Percentiles rank a stretch among this genome's conserved stretches.
Evolutionary conservation across 371 early-diverging fungal species (phyloP).

Genomic region (Rhizopus microsporus): DNA sequence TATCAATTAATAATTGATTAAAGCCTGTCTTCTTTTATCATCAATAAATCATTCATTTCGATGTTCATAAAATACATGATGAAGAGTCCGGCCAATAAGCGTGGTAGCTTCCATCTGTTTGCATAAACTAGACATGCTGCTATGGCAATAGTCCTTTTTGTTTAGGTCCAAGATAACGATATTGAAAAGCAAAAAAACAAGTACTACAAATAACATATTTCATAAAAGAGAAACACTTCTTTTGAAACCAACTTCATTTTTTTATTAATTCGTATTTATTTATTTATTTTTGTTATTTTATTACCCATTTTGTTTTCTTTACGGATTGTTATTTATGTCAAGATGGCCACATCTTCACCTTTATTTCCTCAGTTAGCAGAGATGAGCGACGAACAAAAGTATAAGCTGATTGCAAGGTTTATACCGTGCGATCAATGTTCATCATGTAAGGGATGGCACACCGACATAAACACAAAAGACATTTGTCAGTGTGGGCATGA

Average conservation of each 20-base stretch:
- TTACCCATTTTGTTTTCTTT: not conserved
- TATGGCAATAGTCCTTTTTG: no score
- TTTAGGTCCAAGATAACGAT: no score
- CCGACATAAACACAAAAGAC: slow-evolving; percentile 20
- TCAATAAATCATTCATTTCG: no score
- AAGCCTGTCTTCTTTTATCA: no score
- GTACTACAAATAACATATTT: no score
- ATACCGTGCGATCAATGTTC: slow-evolving; percentile 47
- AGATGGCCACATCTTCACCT: slow-evolving; percentile 13
- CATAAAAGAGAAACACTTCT: no score
- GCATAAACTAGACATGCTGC: no score
- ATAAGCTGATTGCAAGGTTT: slow-evolving; percentile 47
- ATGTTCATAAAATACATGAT: no score
- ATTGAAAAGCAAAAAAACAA: no score
- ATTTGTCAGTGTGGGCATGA: slow-evolving; percentile 43
- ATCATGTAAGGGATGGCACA: slow-evolving; percentile 43
- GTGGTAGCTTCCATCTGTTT: no score
- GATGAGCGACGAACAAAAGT: slow-evolving; percentile 45
- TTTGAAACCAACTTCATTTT: not conserved
- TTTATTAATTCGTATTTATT: not conserved
- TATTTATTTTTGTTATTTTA: not conserved
- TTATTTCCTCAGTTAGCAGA: slow-evolving; percentile 30
- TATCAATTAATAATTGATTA: no score
- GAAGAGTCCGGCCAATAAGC: no score
- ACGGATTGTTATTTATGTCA: not conserved